Evolutionary conservation across 2,329 filamentous ascomycete genomes (phyloP).

Genomic region (Podosphaera xanthii): DNA sequence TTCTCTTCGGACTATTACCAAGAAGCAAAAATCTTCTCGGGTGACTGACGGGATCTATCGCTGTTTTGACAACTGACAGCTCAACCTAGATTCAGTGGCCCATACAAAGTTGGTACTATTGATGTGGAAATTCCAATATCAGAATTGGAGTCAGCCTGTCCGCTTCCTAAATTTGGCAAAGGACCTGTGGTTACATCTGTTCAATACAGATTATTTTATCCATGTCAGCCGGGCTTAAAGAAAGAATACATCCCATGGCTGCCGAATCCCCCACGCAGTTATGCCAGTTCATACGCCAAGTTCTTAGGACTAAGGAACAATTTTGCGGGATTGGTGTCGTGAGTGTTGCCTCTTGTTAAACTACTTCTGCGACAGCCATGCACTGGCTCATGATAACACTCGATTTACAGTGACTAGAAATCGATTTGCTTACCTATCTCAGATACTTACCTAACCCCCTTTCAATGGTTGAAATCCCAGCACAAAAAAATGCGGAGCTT

Average conservation of each 20-base stretch:
- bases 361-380: constrained; percentile 2
- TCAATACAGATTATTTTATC: constrained; percentile 67
- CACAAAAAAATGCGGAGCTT: constrained; percentile 45
- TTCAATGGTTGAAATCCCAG: constrained; percentile 51
- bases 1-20: too few relatives aligned
- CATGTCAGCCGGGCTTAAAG: constrained; percentile 26
- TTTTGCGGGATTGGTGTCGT: constrained; percentile 37
- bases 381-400: too few relatives aligned
- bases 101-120: constrained; percentile 55
- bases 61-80: constrained; percentile 24
- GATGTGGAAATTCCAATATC: constrained; percentile 58
- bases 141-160: constrained; percentile 30
- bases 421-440: neutral
- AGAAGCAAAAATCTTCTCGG: too few relatives aligned
- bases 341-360: constrained; percentile 13
- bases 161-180: constrained; percentile 25
- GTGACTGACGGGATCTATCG: too few relatives aligned
- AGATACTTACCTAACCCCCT: constrained; percentile 49
- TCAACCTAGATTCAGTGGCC: constrained; percentile 56
- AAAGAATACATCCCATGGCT: constrained; percentile 48
- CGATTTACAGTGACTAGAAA: too few relatives aligned
- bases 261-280: constrained; percentile 50
- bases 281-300: constrained; percentile 51
- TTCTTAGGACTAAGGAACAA: constrained; percentile 46
- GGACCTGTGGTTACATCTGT: constrained; percentile 37